Base-by-base conservation (phyloP, 345 rosid species). In the Limnanthes douglasii region DNA sequence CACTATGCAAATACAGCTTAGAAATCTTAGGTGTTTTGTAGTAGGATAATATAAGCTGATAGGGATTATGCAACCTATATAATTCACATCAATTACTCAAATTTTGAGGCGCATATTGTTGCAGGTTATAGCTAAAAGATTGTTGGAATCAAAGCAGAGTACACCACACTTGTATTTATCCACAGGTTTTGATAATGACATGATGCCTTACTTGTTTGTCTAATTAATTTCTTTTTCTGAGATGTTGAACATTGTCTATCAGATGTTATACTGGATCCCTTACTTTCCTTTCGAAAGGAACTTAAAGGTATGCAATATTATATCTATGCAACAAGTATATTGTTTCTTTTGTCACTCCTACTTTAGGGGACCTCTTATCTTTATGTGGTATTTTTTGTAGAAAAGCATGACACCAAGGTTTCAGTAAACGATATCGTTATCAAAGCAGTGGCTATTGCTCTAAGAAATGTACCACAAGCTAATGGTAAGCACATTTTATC, bases 371-470 rank as follows among this genome's bases (percentile, higher is more conserved):
- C 65, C 18, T 35, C 4, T 36, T 40, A 44, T 53, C 42, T 53
- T 25, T 45, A 31, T n/a, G 20, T 50, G 45, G 31, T 31, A 44
- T 25, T 5, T 52, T 58, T 60, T 62, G 23, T 90, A 88, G 97
- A 88, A 44, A 62, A 57, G 39, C 93, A 79, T 68, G 80, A 72
- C 50, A 53, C 59, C 23, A 83, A 83, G 69, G 93, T 83, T 41
- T 88, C 97, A n/a, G 95, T 88, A 21, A 88, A 88, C 59, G 97
- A 88, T 70, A 76, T 83, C 56, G 79, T 83, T 61, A 83, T 83
- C 50, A 83, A 88, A 71, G 93, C 84, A 37, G 93, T 83, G 41
- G 84, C 97, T 31, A 48, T 79, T 29, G 73, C 95, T 35, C 64
- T 88, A 37, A 72, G 79, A 60, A 79, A 76, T 62, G 81, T 79